These are phyloP conservation scores for Orychophragmus violaceus DNA, from an alignment of 345 rosid genomes.

Conservation along the genomic window DNA sequence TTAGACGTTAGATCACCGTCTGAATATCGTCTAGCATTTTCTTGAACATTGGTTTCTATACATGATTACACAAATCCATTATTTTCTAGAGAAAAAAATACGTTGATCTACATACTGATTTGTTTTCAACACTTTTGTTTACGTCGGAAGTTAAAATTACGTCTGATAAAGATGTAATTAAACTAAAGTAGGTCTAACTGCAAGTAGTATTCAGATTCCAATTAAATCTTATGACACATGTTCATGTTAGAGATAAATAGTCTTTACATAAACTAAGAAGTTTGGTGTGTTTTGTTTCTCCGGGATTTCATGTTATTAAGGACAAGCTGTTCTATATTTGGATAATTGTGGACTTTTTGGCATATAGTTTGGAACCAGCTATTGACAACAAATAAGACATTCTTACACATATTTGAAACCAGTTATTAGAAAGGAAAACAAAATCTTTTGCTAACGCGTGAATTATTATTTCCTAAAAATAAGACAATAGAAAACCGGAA, in stretches of 20 bases:
- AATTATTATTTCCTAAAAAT: too few relatives aligned
- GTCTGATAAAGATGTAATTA: not conserved
- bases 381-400: not conserved
- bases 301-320: not conserved
- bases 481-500: too few relatives aligned
- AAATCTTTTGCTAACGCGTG: not conserved
- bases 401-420: not conserved
- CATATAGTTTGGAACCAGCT: constrained; percentile 10
- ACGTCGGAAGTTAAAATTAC: not conserved
- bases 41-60: too few relatives aligned
- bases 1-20: too few relatives aligned
- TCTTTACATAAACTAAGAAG: not conserved
- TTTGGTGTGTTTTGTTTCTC: constrained; percentile 4
- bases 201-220: not conserved
- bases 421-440: constrained; percentile 2
- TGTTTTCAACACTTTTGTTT: constrained; percentile 5
- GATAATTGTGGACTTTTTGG: not conserved
- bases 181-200: constrained; percentile 10
- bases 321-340: constrained; percentile 1
- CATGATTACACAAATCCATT: not conserved
- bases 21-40: too few relatives aligned
- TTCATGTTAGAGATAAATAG: not conserved
- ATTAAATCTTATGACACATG: constrained; percentile 7
- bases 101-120: constrained; percentile 12
- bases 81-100: not conserved